A percentile compares a stretch with the other conserved stretches of the same genome.
Conservation (phyloP, 2,329 filamentous ascomycete genomes). For the Fusarium duplospermum region DNA sequence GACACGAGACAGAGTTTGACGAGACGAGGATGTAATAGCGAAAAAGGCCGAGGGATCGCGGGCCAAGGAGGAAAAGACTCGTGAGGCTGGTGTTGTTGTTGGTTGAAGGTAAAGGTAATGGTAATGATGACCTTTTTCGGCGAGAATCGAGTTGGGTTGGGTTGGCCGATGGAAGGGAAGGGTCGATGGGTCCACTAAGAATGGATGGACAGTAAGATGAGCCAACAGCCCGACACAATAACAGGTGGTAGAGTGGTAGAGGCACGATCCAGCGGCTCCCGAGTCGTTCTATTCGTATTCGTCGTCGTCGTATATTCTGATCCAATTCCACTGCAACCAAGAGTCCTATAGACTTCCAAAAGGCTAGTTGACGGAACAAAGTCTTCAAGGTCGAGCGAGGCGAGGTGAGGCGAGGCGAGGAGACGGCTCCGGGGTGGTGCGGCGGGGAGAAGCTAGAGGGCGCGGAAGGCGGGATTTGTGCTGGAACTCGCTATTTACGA, state of each 20-base stretch:
- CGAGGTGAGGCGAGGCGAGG: background rate
- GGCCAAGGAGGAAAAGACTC: conserved; percentile 17
- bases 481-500: conserved; percentile 26
- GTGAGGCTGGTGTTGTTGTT: conserved; percentile 13
- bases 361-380: background rate
- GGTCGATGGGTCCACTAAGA: conserved; percentile 30
- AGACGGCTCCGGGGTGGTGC: conserved; percentile 16
- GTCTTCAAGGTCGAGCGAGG: conserved; percentile 17
- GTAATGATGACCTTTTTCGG: conserved; percentile 23
- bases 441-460: conserved; percentile 25
- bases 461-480: conserved; percentile 34
- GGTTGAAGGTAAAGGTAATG: conserved; percentile 14
- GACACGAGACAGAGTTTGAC: conserved; percentile 16
- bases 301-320: background rate
- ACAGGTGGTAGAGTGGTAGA: background rate
- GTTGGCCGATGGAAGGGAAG: conserved; percentile 1
- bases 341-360: conserved; percentile 6
- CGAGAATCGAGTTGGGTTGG: conserved; percentile 19
- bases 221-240: conserved; percentile 15
- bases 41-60: conserved; percentile 3
- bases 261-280: conserved; percentile 5
- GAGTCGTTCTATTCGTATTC: background rate
- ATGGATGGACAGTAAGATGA: conserved; percentile 10
- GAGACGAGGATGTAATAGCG: background rate
- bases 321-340: conserved; percentile 9